Evolutionary conservation across 78 protist species (phyloP).

Genomic region (Fonticula alba): DNA sequence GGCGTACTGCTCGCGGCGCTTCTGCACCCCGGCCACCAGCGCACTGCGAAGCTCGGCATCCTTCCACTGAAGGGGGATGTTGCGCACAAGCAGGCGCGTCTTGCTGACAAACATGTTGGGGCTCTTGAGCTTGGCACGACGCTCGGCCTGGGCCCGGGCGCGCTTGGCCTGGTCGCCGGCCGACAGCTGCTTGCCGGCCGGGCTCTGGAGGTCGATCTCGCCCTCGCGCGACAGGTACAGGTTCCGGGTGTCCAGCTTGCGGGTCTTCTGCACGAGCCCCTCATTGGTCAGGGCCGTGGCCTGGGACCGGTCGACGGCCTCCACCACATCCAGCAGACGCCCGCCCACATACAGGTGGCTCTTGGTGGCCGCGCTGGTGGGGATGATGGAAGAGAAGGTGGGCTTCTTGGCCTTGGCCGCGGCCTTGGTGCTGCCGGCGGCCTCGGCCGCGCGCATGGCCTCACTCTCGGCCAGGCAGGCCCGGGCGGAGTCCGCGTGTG

Average conservation of each 20-base stretch:
- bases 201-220: background rate
- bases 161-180: background rate
- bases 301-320: background rate
- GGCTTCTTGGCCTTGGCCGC: background rate
- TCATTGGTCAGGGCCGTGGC: background rate
- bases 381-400: background rate
- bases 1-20: no score
- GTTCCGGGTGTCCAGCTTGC: background rate
- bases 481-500: background rate
- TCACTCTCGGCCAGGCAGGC: no score
- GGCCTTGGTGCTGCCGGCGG: background rate
- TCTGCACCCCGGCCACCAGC: no score
- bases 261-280: background rate
- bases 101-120: constrained; percentile 16
- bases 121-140: constrained; percentile 7
- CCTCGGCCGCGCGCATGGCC: no score
- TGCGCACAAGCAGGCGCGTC: constrained; percentile 16
- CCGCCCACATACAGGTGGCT: background rate
- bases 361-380: background rate
- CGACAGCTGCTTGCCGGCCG: background rate
- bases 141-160: background rate
- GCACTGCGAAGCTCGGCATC: background rate
- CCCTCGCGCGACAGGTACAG: constrained; percentile 2
- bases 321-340: background rate
- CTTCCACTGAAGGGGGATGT: constrained; percentile 4